Conservation (phyloP, 1,139 yeast species). For the Nakaseomyces uthaithaninus region DNA sequence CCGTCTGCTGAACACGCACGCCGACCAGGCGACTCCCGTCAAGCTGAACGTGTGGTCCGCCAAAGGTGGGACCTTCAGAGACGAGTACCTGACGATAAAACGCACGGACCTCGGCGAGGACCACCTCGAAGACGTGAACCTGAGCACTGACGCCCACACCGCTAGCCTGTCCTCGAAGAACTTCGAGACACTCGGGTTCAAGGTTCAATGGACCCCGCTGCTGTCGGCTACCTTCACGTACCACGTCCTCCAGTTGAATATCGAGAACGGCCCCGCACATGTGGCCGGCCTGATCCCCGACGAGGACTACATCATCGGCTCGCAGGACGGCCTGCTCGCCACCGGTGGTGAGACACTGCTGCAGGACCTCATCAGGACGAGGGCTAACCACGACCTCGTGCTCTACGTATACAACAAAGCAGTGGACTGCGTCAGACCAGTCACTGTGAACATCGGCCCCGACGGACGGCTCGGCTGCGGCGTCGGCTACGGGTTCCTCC, state of each 20-base stretch:
- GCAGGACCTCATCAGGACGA: constrained; percentile 58
- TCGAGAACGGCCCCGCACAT: constrained; percentile 78
- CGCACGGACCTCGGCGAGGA: constrained; percentile 15
- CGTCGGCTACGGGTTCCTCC: constrained; percentile 86
- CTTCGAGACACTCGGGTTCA: constrained; percentile 48
- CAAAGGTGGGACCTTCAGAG: constrained; percentile 59
- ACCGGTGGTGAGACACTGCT: constrained; percentile 81
- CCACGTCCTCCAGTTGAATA: constrained; percentile 65
- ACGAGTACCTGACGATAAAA: constrained; percentile 27
- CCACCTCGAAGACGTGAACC: constrained; percentile 26
- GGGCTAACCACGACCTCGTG: constrained; percentile 42
- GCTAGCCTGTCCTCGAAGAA: neutral
- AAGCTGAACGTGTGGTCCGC: constrained; percentile 76
- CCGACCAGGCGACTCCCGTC: constrained; percentile 31
- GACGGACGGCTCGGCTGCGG: constrained; percentile 86
- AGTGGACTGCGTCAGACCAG: constrained; percentile 78
- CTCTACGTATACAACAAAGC: constrained; percentile 85
- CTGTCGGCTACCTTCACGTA: constrained; percentile 76
- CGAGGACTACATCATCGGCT: constrained; percentile 84
- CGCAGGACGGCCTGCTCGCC: constrained; percentile 72
- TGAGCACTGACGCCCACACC: constrained; percentile 9
- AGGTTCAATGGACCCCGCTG: constrained; percentile 71
- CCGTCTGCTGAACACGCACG: constrained; percentile 26
- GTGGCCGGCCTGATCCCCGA: constrained; percentile 75
- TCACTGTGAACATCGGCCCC: constrained; percentile 68